Evolutionary conservation across 495 filamentous ascomycete genomes (phyloP).

Genomic region (Penicillium pulvis): DNA sequence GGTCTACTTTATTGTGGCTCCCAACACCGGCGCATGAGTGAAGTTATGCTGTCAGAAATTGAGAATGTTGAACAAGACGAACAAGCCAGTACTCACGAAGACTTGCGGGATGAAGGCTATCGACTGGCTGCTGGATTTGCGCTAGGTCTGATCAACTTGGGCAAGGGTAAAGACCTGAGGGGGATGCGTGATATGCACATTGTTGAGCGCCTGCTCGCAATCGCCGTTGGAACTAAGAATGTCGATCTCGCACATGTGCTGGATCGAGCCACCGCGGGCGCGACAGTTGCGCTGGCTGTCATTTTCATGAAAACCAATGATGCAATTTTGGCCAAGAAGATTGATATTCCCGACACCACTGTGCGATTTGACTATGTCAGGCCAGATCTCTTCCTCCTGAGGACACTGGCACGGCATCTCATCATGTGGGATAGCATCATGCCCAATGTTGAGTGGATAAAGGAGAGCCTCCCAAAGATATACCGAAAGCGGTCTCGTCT

Average conservation of each 20-base stretch:
- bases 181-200: slow-evolving; percentile 94
- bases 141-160: slow-evolving; percentile 92
- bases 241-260: slow-evolving; percentile 88
- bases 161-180: slow-evolving; percentile 81
- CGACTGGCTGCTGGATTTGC: slow-evolving; percentile 92
- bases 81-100: slow-evolving; percentile 58
- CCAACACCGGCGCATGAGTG: slow-evolving; percentile 96
- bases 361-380: slow-evolving; percentile 93
- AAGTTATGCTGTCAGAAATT: slow-evolving; percentile 97
- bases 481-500: slow-evolving; percentile 62
- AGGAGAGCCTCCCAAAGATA: slow-evolving; percentile 65
- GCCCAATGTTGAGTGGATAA: slow-evolving; percentile 72
- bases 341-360: slow-evolving; percentile 86
- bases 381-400: slow-evolving; percentile 87
- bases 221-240: slow-evolving; percentile 85
- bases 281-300: slow-evolving; percentile 85
- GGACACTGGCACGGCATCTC: slow-evolving; percentile 86
- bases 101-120: slow-evolving; percentile 91
- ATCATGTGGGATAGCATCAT: slow-evolving; percentile 90
- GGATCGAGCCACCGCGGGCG: slow-evolving; percentile 87
- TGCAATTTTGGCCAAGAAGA: slow-evolving; percentile 81
- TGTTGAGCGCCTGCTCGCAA: slow-evolving; percentile 78
- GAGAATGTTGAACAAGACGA: slow-evolving; percentile 81
- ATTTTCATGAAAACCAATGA: slow-evolving; percentile 98
- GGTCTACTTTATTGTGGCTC: slow-evolving; percentile 92